Evolutionary conservation across 257 asterid genomes (phyloP).

Genomic region (Echium plantagineum): DNA sequence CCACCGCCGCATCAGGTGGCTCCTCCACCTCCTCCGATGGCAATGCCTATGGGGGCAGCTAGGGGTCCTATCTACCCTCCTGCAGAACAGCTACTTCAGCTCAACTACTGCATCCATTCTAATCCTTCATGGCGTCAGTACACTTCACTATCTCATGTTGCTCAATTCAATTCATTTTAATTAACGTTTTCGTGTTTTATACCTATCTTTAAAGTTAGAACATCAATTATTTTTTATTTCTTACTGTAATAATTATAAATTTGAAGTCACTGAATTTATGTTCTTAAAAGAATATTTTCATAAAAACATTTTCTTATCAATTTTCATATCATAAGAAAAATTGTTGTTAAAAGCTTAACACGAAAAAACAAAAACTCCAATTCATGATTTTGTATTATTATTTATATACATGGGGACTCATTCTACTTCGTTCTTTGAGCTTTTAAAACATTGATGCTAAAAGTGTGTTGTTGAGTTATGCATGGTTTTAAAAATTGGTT

Average conservation of each 20-base stretch:
- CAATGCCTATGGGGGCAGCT: slow-evolving; percentile 75
- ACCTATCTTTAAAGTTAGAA: too few relatives aligned
- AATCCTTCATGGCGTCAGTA: slow-evolving; percentile 88
- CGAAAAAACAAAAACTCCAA: too few relatives aligned
- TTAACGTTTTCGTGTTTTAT: too few relatives aligned
- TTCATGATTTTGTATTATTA: background rate
- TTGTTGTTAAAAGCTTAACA: too few relatives aligned
- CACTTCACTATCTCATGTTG: background rate
- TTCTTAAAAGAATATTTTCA: too few relatives aligned
- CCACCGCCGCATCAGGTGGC: slow-evolving; percentile 36
- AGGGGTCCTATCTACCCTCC: slow-evolving; percentile 79
- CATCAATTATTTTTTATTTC: too few relatives aligned
- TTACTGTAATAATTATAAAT: too few relatives aligned
- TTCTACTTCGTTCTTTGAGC: slow-evolving; percentile 1
- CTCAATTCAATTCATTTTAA: too few relatives aligned
- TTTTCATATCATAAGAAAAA: too few relatives aligned
- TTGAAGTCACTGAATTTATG: too few relatives aligned
- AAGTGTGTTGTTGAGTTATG: background rate
- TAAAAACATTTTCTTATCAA: too few relatives aligned
- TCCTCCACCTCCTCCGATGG: slow-evolving; percentile 18
- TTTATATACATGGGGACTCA: too few relatives aligned
- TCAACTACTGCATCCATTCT: slow-evolving; percentile 93
- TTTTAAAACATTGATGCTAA: background rate
- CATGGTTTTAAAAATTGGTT: background rate
- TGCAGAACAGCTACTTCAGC: slow-evolving; percentile 89